Conservation (phyloP, 164 flowering plant species). For the Vitis cinerea region DNA sequence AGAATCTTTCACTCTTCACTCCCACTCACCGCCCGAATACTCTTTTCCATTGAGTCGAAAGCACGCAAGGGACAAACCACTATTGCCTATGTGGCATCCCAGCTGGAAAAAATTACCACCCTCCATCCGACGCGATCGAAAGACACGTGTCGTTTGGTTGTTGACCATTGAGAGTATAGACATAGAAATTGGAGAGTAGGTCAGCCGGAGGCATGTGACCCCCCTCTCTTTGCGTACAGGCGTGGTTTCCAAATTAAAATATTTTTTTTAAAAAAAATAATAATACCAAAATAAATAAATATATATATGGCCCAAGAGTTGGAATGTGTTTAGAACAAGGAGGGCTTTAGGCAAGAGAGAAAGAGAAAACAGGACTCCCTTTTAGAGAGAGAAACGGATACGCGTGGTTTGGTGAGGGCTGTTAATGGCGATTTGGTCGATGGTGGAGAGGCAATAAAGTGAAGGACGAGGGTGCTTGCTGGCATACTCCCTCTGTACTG, state of each 20-base stretch:
- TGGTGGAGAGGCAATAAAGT: not conserved
- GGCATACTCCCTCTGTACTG: too few relatives aligned
- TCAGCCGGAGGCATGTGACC: constrained; percentile 20
- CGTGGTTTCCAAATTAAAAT: constrained; percentile 11
- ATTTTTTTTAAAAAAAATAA: not conserved
- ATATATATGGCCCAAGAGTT: not conserved
- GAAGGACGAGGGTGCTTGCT: not conserved
- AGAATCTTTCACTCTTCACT: not conserved
- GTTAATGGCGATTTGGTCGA: constrained; percentile 25
- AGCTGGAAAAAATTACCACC: constrained; percentile 19
- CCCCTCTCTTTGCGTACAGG: constrained; percentile 11
- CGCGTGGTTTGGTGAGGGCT: constrained; percentile 7
- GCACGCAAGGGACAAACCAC: constrained; percentile 32
- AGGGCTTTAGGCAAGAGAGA: constrained; percentile 28
- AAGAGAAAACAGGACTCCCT: constrained; percentile 3
- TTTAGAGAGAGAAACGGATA: constrained; percentile 9
- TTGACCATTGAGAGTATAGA: not conserved
- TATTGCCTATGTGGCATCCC: constrained; percentile 22
- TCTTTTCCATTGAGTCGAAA: constrained; percentile 20
- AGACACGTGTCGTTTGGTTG: constrained; percentile 18
- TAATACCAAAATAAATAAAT: not conserved
- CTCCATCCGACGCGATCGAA: constrained; percentile 1
- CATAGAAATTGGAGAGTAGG: not conserved
- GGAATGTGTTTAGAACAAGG: constrained; percentile 21
- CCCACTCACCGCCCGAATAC: too few relatives aligned